Base-by-base conservation (phyloP, 495 filamentous ascomycete species). In the Xylaria sp. region DNA sequence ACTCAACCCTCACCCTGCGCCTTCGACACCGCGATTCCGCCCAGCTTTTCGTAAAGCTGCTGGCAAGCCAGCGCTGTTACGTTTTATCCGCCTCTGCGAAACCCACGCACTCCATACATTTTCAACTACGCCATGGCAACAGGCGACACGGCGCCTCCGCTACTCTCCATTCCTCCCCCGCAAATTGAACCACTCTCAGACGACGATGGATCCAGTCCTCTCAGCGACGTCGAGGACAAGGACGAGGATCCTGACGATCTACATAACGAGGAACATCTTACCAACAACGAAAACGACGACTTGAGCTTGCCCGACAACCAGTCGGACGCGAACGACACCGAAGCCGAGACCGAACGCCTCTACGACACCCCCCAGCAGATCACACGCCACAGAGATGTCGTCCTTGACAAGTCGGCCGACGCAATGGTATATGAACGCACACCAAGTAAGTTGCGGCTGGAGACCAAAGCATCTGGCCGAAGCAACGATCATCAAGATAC, bases 261-360 rank as follows among this genome's bases (percentile, higher is more conserved):
- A 63, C 84, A 85, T 43, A 80, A 78, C 50, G 85, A 89, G 29
- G 67, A 73, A 5, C 50, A 44, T 68, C 26, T 61, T n/a, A 87
- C 90, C 35, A 76, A 77, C 21, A 76, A 78, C 68, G 77, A 80
- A 35, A 88, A 87, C 41, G 88, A 90, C 72, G 86, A 86, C 61
- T 71, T 68, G 31, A 78, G 72, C 70, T 82, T 82, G 17, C 80
- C 79, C 6, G 84, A 84, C 71, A 84, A 85, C 61, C 77, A 84
- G 68, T 85, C 84, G 21, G 83, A 85, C 66, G 90, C 91, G 69
- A 92, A 92, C 74, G 95, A 98, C 82, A 97, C 96, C n/a, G 96
- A 99, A 81, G 96, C 97, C 35, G 96, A 98, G 83, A 99, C 96
- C 9, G 97, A 98, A 82, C 90, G 97, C 63, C 86, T 98, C 74